Evolutionary conservation across 2,329 filamentous ascomycete species (phyloP).

Genomic region (Chrysoporthe deuterocubensis): DNA sequence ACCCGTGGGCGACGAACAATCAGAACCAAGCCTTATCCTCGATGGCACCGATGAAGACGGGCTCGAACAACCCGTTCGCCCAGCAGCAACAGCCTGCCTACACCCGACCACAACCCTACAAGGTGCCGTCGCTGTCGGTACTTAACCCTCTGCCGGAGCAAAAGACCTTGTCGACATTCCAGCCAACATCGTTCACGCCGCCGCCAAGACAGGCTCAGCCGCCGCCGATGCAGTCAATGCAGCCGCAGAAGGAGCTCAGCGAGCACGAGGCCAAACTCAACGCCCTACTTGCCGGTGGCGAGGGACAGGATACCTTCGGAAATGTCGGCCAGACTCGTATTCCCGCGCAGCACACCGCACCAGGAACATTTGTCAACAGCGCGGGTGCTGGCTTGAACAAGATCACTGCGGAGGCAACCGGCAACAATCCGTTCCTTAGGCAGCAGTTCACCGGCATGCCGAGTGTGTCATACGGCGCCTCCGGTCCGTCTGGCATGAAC

Average conservation of each 20-base stretch:
- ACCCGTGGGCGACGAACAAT: slow-evolving; percentile 80
- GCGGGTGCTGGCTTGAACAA: slow-evolving; percentile 79
- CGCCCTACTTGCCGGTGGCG: slow-evolving; percentile 80
- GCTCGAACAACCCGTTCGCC: slow-evolving; percentile 98
- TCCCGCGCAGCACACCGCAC: slow-evolving; percentile 93
- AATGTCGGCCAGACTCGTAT: slow-evolving; percentile 97
- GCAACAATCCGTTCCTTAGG: slow-evolving; percentile 87
- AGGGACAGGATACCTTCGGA: slow-evolving; percentile 96
- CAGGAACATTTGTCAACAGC: slow-evolving; percentile 95
- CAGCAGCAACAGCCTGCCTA: slow-evolving; percentile 55
- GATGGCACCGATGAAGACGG: slow-evolving; percentile 82
- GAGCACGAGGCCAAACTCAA: slow-evolving; percentile 80
- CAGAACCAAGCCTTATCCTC: slow-evolving; percentile 62
- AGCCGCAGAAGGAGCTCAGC: slow-evolving; percentile 59
- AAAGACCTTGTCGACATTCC: slow-evolving; percentile 68
- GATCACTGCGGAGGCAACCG: slow-evolving; percentile 72
- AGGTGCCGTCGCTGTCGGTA: slow-evolving; percentile 65
- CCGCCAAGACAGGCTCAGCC: slow-evolving; percentile 33
- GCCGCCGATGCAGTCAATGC: slow-evolving; percentile 45
- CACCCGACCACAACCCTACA: slow-evolving; percentile 62
- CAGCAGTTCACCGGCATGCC: slow-evolving; percentile 83
- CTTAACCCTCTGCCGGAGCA: slow-evolving; percentile 82
- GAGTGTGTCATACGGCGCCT: slow-evolving; percentile 59
- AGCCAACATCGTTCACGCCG: slow-evolving; percentile 47
- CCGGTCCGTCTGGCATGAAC: slow-evolving; percentile 60